Conservation (phyloP, 192 early-diverging fungal genomes). For the Phlyctochytrium arcticum region DNA sequence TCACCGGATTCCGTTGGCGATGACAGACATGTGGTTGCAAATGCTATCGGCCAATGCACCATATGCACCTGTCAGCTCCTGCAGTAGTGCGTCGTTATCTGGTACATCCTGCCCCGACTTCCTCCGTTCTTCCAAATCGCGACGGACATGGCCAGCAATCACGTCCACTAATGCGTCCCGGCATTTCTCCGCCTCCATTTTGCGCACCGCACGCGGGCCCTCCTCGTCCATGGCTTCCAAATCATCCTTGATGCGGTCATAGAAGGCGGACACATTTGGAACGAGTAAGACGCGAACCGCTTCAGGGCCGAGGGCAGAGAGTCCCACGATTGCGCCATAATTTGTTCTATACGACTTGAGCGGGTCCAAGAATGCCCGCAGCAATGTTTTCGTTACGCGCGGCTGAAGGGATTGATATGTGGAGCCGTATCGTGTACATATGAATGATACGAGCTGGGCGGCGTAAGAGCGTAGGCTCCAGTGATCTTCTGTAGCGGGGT, state of each 20-base stretch:
- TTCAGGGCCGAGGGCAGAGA: slow-evolving; percentile 71
- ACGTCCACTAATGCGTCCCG: neutral
- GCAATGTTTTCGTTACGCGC: slow-evolving; percentile 82
- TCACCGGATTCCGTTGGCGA: neutral
- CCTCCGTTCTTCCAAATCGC: neutral
- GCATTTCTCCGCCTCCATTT: slow-evolving; percentile 1
- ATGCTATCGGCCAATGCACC: neutral
- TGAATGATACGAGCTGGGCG: slow-evolving; percentile 65
- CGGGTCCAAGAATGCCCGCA: slow-evolving; percentile 86
- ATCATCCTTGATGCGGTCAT: slow-evolving; percentile 7
- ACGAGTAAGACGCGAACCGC: slow-evolving; percentile 64
- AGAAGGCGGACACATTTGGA: slow-evolving; percentile 39
- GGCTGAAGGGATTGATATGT: slow-evolving; percentile 86
- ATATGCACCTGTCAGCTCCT: neutral
- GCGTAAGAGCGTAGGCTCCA: slow-evolving; percentile 78
- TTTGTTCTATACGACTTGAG: slow-evolving; percentile 75
- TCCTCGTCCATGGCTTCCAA: slow-evolving; percentile 15
- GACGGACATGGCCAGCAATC: neutral
- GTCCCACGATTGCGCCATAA: slow-evolving; percentile 83
- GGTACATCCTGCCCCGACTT: neutral
- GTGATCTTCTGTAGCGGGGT: slow-evolving; percentile 67
- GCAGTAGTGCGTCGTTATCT: neutral
- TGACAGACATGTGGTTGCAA: neutral
- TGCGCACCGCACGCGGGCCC: neutral
- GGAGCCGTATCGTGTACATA: slow-evolving; percentile 71